These are phyloP conservation scores for Leishmania tarentolae DNA, from an alignment of 208 protist genomes.

Conservation along the genomic window DNA sequence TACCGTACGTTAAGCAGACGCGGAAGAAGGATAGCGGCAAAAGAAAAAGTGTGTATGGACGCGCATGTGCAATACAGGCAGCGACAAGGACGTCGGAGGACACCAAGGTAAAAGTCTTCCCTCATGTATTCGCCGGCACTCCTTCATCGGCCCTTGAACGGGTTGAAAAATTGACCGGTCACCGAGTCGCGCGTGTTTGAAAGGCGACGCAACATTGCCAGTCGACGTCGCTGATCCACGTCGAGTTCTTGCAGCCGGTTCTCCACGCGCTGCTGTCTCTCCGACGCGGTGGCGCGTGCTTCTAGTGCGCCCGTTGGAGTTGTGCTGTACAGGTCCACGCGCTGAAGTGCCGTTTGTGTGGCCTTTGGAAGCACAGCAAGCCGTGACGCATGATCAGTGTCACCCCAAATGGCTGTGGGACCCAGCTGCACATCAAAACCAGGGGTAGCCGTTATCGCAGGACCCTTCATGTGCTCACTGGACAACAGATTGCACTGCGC, in stretches of 20 bases:
- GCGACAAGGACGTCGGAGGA: neutral
- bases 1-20: neutral
- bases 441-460: neutral
- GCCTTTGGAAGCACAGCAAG: neutral
- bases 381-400: neutral
- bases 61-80: neutral
- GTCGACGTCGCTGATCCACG: constrained; percentile 21
- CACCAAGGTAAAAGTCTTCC: neutral
- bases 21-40: neutral
- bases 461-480: neutral
- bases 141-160: constrained; percentile 33
- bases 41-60: neutral
- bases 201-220: constrained; percentile 22
- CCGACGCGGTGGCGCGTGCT: neutral
- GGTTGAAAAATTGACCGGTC: constrained; percentile 29
- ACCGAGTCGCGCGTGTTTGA: constrained; percentile 17
- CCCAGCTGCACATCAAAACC: neutral
- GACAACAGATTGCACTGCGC: constrained; percentile 4
- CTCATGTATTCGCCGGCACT: too few relatives aligned
- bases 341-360: neutral
- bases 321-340: constrained; percentile 20
- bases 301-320: neutral
- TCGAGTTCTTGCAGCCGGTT: constrained; percentile 33
- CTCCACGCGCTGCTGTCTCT: constrained; percentile 24
- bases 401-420: too few relatives aligned